Base-by-base conservation (phyloP, 2,329 filamentous ascomycete species). In the Monilinia polystroma region DNA sequence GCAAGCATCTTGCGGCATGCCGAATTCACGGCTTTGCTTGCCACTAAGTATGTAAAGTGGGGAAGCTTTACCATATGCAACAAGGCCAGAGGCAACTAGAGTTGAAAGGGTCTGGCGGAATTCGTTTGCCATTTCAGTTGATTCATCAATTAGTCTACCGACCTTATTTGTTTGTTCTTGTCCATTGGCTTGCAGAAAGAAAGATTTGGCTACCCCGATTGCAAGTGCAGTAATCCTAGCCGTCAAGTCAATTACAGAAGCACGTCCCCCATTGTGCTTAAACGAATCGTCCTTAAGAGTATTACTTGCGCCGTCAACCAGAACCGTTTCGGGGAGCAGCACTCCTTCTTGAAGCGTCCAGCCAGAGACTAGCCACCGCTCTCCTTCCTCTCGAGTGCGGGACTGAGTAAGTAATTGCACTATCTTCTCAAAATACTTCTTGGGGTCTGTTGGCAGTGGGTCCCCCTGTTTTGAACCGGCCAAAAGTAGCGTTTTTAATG, bases 201-300 rank as follows among this genome's bases (percentile, higher is more conserved):
- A 60, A 14, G 45, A 51, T 16, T 51, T n/a, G 57, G 20, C 45
- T 38, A 60, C 7, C 20, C 6, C 45, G 57, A 38, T 23, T n/a
- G 43, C 43, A 20, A 38, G 20, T 26, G 8, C 14, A 55, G 38
- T 55, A 55, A 45, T 23, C 2, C 35, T 29, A 8, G 38, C 41
- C 18, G 60, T 63, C 23, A 55, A 43, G 10, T 45, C 60, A n/a
- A 63, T 53, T 5, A 63, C 38, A n/a, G 23, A 43, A 32, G 51
- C 51, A 29, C n/a, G 10, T 11, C 38, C 60, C 20, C 18, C 23
- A 56, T 54, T 45, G 14, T 63, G 51, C 12, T n/a, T n/a, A 12
- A 63, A 43, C 2, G 18, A 45, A 8, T 63, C 60, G 4, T 47
- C 5, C 41, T 54, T 6, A 16, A 55, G 51, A 16, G 35, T 23